Conservation (phyloP, 2,329 filamentous ascomycete genomes). For the Aspergillus fructus region DNA sequence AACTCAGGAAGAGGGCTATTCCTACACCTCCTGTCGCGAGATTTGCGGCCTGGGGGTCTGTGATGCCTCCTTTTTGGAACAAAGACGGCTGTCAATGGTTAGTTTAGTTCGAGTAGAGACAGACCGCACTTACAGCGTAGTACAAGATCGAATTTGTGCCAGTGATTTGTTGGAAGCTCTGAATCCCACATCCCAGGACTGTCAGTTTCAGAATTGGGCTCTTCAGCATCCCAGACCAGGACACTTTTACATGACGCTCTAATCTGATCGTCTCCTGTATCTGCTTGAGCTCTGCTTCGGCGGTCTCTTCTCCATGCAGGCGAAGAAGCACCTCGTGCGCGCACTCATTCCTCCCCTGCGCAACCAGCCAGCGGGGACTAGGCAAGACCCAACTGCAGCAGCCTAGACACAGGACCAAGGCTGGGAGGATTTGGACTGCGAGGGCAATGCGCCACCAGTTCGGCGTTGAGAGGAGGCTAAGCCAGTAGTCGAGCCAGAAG, state of each 20-base stretch:
- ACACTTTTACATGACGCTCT: slow-evolving; percentile 3
- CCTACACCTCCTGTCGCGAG: slow-evolving; percentile 17
- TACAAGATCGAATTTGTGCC: slow-evolving; percentile 23
- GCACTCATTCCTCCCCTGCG: slow-evolving; percentile 20
- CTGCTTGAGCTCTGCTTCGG: slow-evolving; percentile 16
- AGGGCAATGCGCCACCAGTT: slow-evolving; percentile 22
- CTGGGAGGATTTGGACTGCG: slow-evolving; percentile 20
- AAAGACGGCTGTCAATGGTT: slow-evolving; percentile 14
- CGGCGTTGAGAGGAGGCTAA: slow-evolving; percentile 15
- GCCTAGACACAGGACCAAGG: slow-evolving; percentile 16
- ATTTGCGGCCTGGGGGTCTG: slow-evolving; percentile 13
- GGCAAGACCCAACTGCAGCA: slow-evolving; percentile 10
- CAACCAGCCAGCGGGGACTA: slow-evolving; percentile 22
- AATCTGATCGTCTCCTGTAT: slow-evolving; percentile 12
- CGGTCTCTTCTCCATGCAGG: slow-evolving; percentile 19
- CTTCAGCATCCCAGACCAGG: slow-evolving; percentile 1
- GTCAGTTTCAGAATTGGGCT: slow-evolving; percentile 11
- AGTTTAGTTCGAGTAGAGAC: background rate
- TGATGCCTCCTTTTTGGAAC: slow-evolving; percentile 21
- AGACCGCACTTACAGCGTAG: slow-evolving; percentile 14
- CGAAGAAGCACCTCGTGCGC: slow-evolving; percentile 19
- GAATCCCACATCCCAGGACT: slow-evolving; percentile 17
- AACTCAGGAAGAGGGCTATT: slow-evolving; percentile 15
- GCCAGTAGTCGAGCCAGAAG: slow-evolving; percentile 21
- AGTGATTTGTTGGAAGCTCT: slow-evolving; percentile 21